A percentile compares a stretch with the other conserved stretches of the same genome.
Evolutionary conservation across 1,284 basidiomycete genomes (phyloP).

Genomic region (Megacollybia platyphylla): DNA sequence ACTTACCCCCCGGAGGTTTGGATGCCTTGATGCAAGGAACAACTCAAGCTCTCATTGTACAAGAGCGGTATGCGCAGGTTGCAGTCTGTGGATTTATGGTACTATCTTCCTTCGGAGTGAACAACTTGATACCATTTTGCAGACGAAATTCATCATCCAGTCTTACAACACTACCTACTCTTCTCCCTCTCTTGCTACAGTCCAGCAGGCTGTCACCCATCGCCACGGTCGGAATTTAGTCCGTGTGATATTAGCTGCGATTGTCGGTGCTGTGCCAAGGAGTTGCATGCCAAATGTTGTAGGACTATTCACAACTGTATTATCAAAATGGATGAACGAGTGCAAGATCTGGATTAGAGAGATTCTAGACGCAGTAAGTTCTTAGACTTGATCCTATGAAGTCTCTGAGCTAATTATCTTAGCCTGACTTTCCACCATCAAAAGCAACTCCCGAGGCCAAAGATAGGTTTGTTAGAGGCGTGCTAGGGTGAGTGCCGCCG

Average conservation of each 20-base stretch:
- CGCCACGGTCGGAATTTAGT: constrained; percentile 61
- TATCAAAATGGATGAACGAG: constrained; percentile 39
- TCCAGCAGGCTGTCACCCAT: constrained; percentile 32
- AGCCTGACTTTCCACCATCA: constrained; percentile 55
- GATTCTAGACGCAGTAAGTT: constrained; percentile 56
- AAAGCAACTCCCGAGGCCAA: constrained; percentile 61
- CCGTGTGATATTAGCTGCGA: constrained; percentile 60
- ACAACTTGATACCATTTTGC: constrained; percentile 2
- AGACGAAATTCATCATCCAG: constrained; percentile 53
- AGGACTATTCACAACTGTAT: constrained; percentile 60
- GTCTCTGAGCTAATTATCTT: constrained; percentile 1
- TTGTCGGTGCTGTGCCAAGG: constrained; percentile 72
- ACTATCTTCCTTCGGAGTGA: too few relatives aligned
- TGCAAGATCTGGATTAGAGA: constrained; percentile 60
- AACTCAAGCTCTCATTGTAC: constrained; percentile 56
- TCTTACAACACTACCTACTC: constrained; percentile 41
- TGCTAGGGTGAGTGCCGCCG: constrained; percentile 45
- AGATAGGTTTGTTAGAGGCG: constrained; percentile 61
- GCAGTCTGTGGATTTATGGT: constrained; percentile 25
- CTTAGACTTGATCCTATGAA: not conserved
- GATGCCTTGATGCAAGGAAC: constrained; percentile 66
- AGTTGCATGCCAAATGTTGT: constrained; percentile 77
- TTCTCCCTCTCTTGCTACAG: constrained; percentile 3
- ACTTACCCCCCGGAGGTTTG: constrained; percentile 51
- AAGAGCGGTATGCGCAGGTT: constrained; percentile 81